phyloP scores from a whole-genome alignment of 2,329 filamentous ascomycete genomes.

The Neocatenulostroma microsporum region DNA sequence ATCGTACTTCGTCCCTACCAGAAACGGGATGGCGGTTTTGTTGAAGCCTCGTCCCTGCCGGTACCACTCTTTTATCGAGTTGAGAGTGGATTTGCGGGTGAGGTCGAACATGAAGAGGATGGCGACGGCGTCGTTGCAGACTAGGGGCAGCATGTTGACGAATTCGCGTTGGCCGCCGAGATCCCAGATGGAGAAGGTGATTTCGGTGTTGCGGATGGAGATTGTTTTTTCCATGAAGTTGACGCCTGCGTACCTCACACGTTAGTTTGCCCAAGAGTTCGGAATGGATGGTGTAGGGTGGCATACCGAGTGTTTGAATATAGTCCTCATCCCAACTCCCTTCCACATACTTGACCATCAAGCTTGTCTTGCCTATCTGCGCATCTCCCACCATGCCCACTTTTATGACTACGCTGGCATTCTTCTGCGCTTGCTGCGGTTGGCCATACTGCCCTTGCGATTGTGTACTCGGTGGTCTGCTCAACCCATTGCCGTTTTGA shows the following conservation, averaged over 20 bases:
- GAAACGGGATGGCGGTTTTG: constrained; percentile 97
- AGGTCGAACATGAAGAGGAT: constrained; percentile 99
- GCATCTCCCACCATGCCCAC: constrained; percentile 99
- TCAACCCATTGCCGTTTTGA: constrained; percentile 26
- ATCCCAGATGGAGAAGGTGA: constrained; percentile 99
- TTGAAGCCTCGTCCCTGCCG: constrained; percentile 96
- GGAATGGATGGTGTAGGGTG: no score
- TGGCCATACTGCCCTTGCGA: constrained; percentile 26
- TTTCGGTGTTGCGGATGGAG: constrained; percentile 97
- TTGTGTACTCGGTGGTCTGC: constrained; percentile 26
- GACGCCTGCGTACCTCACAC: no score
- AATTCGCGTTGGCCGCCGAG: constrained; percentile 96
- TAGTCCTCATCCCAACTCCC: constrained; percentile 99
- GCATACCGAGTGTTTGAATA: constrained; percentile 85
- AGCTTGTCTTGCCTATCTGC: constrained; percentile 95
- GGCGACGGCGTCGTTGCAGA: constrained; percentile 97
- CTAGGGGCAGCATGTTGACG: constrained; percentile 98
- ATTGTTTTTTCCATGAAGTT: constrained; percentile 99
- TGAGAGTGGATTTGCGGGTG: constrained; percentile 94
- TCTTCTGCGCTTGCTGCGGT: constrained; percentile 39
- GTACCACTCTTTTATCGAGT: constrained; percentile 99
- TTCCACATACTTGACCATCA: constrained; percentile 99
- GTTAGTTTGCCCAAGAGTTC: no score
- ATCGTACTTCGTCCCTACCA: constrained; percentile 97
- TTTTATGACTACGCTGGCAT: constrained; percentile 82